phyloP scores from a whole-genome alignment of 257 asterid genomes.

The Schizonepeta tenuifolia region DNA sequence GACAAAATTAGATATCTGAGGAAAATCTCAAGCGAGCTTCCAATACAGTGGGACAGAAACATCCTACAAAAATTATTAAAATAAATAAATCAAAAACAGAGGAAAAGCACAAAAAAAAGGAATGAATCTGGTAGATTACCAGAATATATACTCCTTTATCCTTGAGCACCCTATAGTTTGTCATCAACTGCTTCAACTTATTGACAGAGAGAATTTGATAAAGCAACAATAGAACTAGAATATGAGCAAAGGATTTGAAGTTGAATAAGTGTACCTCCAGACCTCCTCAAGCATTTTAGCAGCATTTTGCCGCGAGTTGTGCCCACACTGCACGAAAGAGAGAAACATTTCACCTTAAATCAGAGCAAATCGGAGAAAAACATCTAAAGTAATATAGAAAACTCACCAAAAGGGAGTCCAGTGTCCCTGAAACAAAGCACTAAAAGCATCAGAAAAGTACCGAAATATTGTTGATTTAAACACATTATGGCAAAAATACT shows the following conservation, averaged over 20 bases:
- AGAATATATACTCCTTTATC: slow-evolving; percentile 77
- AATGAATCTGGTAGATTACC: slow-evolving; percentile 44
- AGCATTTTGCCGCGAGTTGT: slow-evolving; percentile 65
- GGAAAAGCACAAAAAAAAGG: slow-evolving; percentile 19
- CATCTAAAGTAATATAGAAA: slow-evolving; percentile 13
- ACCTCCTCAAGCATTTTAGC: slow-evolving; percentile 73
- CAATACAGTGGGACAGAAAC: neutral
- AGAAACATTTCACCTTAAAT: slow-evolving; percentile 23
- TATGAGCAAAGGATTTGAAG: slow-evolving; percentile 24
- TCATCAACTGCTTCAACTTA: slow-evolving; percentile 70
- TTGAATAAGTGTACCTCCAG: slow-evolving; percentile 55
- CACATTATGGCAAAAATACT: slow-evolving; percentile 17
- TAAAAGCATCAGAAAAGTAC: slow-evolving; percentile 45
- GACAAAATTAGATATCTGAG: slow-evolving; percentile 22
- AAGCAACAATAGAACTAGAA: slow-evolving; percentile 36
- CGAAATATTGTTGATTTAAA: slow-evolving; percentile 21
- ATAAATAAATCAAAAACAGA: slow-evolving; percentile 12
- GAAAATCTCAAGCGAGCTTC: slow-evolving; percentile 29
- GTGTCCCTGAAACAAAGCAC: slow-evolving; percentile 59
- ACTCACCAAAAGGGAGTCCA: slow-evolving; percentile 84
- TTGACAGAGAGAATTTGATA: slow-evolving; percentile 48
- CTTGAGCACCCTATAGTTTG: slow-evolving; percentile 81
- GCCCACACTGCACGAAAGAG: slow-evolving; percentile 58
- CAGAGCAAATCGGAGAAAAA: slow-evolving; percentile 18
- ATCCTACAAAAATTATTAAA: neutral